phyloP scores from a whole-genome alignment of 345 rosid species.

The Citrus cavaleriei region DNA sequence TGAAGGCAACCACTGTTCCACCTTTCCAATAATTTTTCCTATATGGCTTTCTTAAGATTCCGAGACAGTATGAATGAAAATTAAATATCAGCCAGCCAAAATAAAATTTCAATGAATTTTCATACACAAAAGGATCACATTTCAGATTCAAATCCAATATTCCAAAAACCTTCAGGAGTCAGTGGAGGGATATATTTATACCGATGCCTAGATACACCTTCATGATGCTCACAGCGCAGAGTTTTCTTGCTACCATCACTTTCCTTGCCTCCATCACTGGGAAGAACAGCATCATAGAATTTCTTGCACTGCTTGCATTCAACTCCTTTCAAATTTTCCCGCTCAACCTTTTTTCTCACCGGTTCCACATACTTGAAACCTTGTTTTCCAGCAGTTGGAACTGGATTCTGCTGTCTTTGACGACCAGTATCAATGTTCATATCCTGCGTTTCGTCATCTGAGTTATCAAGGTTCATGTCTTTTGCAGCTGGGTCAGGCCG shows the following conservation, averaged over 20 bases:
- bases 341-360: slow-evolving; percentile 72
- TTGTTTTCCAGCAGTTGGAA: slow-evolving; percentile 34
- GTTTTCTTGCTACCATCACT: slow-evolving; percentile 25
- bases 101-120: background rate
- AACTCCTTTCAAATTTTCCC: slow-evolving; percentile 65
- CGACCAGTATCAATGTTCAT: slow-evolving; percentile 41
- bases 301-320: slow-evolving; percentile 96
- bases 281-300: slow-evolving; percentile 90
- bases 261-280: slow-evolving; percentile 31
- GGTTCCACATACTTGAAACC: slow-evolving; percentile 73
- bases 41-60: background rate
- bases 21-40: background rate
- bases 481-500: slow-evolving; percentile 10
- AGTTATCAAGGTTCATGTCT: slow-evolving; percentile 29
- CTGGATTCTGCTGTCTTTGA: slow-evolving; percentile 34
- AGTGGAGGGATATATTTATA: slow-evolving; percentile 73
- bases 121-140: slow-evolving; percentile 38
- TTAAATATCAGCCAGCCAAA: background rate
- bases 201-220: slow-evolving; percentile 91
- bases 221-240: slow-evolving; percentile 83
- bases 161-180: slow-evolving; percentile 98
- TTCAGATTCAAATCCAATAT: slow-evolving; percentile 93
- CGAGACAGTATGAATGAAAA: background rate
- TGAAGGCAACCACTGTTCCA: background rate
- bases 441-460: slow-evolving; percentile 78